Evolutionary conservation across 805 yeast species (phyloP), one percentile per base, ranked within the genome.

Genomic region (Lachancea nothofagi): DNA sequence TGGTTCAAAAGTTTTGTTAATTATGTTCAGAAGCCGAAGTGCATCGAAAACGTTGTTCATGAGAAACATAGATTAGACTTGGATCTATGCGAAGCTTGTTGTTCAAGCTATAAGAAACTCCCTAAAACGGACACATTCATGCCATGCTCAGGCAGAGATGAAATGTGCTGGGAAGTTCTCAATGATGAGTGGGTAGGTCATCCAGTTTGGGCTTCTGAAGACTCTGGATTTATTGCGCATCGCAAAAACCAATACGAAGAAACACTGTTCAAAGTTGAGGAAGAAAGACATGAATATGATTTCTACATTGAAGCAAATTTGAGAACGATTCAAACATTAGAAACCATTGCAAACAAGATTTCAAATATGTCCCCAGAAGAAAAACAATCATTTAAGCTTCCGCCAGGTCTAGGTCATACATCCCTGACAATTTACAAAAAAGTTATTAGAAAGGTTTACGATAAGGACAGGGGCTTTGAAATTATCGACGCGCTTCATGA

Each of bases 161-260:
- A 90, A 53, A 84, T 93, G 89, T 93, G 98, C 61, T 90, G 97
- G 97, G 97, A 90, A 57, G 96, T 93, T 12, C 72, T 93, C 52
- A 93, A 93, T 62, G 98, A 93, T 61, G 97, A 90, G 64, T 93
- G 97, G 97, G 97, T 93, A 25, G 96, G 97, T 5, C 97, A 93
- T 64, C 99, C 99, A 17, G 94, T 96, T n/a, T 93, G 99, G 99
- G 98, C 97, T 3, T 90, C 97, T 0, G 99, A 93, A 62, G 99
- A 93, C 62, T 85, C 96, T 9, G 99, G 98, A 0, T 93, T 90
- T 54, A 89, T 93, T 59, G 96, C 98, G n/a, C 99, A 93, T 62
- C 78, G 97, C 49, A 93, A 93, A 64, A 93, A 93, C 59, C 98
- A 93, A 66, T 93, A 90, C 60, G 99, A 93, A 64, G 99, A 93